Evolutionary conservation across 1,284 basidiomycete genomes (phyloP), one percentile per base, ranked within the genome.

Genomic region (Cryptococcus maquisensis): DNA sequence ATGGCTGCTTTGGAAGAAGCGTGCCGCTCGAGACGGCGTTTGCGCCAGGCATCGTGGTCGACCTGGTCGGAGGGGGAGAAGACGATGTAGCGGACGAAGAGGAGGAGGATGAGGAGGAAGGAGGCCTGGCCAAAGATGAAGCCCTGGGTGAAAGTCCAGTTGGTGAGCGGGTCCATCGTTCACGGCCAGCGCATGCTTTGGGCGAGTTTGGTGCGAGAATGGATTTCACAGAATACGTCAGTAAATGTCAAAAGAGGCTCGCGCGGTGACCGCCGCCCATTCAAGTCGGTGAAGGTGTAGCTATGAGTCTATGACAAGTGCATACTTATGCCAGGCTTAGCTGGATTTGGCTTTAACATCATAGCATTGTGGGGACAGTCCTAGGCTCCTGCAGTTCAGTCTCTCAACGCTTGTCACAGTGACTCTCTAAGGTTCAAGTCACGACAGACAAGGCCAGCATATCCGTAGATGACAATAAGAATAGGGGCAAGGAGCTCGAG

Each of bases 51-150:
- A 38, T 69, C 65, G 9, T 57, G 57, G 46, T 76, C 68, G 18
- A 66, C 63, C 47, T 78, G 74, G 43, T 80, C 79, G 3, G 62
- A 59, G 0, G 70, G 63, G 20, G 65, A 67, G 59, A 83, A 81
- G 46, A 82, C 78, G 63, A 82, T 77, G 69, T 81, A 82, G 45
- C 80, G 77, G 42, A 83, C 71, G 56, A 81, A 79, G 21, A 79
- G 58, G 43, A 78, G 65, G 15, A 72, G 66, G 26, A 80, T 69
- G 43, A 72, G 47, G 26, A 74, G 51, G 53, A 81, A 78, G 13
- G 77, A 77, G 5, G 77, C 72, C 67, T 82, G 81, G 9, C 81
- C 81, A 21, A 79, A 66, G 35, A 82, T 68, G 53, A 82, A 74
- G 16, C 81, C 81, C 57, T 82, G 80, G 2, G 79, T 79, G 65